Evolutionary conservation across 768 basidiomycete species (phyloP), one percentile per base, ranked within the genome.

Genomic region (Lentinus tigrinus): DNA sequence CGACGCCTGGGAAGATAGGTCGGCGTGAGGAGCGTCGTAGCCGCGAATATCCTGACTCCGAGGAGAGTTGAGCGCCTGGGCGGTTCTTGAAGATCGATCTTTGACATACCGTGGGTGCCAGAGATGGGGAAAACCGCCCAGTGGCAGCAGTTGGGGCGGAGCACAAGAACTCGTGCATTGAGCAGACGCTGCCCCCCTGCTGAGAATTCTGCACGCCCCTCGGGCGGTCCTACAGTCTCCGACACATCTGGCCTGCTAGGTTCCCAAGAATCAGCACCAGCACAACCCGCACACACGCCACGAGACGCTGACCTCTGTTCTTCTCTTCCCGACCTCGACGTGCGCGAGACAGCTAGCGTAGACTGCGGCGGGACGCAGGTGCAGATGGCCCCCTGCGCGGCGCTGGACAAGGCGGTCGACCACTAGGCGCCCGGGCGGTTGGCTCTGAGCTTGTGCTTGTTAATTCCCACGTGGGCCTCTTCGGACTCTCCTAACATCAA

Each of bases 401-500:
- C 49, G 51, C 51, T n/a, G 36, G 49, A 54, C 31, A 47, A 43
- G 54, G 47, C 44, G 49, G 43, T 34, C 14, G 42, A 23, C 34
- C 24, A 49, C 39, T 53, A 57, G 42, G 55, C 60, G 55, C 60
- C 51, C 31, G 60, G 26, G 52, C 48, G 58, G 44, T 39, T 49
- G 39, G 50, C 42, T 31, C 31, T 31, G 31, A 36, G 43, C 50
- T 28, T 39, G 38, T 34, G 42, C 38, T 28, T 54, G 60, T 43
- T 11, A 34, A 28, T 57, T 61, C 60, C 60, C 60, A 61, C 60
- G 60, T 61, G 60, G 46, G 26, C 55, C 42, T 50, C 60, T 61
- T 56, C 52, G 55, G 53, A 48, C 60, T 61, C 60, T 55, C 60
- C 60, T 61, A 57, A 61, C 60, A 61, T 61, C 60, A 56, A 46